phyloP scores from a whole-genome alignment of 257 asterid genomes.

The Solanum infundibuliforme region DNA sequence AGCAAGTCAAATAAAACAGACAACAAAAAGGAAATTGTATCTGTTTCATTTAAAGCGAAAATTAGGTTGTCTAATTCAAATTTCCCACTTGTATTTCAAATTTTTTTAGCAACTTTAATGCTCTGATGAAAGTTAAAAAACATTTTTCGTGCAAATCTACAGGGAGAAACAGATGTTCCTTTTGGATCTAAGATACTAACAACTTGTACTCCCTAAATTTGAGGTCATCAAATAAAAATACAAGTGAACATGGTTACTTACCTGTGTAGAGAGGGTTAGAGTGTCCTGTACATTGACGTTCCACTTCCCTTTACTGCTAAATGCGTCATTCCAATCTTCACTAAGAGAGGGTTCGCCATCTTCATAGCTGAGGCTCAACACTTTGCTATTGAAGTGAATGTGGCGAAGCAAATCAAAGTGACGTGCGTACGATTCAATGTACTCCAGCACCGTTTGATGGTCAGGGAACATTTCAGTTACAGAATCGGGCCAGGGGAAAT shows the following conservation, averaged over 20 bases:
- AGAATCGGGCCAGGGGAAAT: constrained; percentile 41
- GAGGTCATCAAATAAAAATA: background rate
- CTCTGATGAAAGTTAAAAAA: background rate
- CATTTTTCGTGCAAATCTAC: background rate
- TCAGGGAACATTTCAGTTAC: constrained; percentile 20
- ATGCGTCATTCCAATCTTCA: constrained; percentile 9
- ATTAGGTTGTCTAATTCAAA: background rate
- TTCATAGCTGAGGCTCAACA: constrained; percentile 19
- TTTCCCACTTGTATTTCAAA: no score
- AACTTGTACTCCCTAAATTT: background rate
- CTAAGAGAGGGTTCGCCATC: background rate
- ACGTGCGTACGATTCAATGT: constrained; percentile 26
- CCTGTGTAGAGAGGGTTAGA: constrained; percentile 3
- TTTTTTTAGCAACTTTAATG: background rate
- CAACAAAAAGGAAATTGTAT: background rate
- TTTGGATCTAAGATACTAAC: no score
- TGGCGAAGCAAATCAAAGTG: constrained; percentile 20
- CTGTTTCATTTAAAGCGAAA: background rate
- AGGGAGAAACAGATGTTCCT: no score
- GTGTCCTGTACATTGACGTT: constrained; percentile 15
- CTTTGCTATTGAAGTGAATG: constrained; percentile 26
- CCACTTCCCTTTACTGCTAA: constrained; percentile 20
- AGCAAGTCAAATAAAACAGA: background rate
- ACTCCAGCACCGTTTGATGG: constrained; percentile 13
- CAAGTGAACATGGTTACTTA: background rate